Evolutionary conservation across 352 stramenopile species (phyloP), one percentile per base, ranked within the genome.

Genomic region (Phytopythium boreale): DNA sequence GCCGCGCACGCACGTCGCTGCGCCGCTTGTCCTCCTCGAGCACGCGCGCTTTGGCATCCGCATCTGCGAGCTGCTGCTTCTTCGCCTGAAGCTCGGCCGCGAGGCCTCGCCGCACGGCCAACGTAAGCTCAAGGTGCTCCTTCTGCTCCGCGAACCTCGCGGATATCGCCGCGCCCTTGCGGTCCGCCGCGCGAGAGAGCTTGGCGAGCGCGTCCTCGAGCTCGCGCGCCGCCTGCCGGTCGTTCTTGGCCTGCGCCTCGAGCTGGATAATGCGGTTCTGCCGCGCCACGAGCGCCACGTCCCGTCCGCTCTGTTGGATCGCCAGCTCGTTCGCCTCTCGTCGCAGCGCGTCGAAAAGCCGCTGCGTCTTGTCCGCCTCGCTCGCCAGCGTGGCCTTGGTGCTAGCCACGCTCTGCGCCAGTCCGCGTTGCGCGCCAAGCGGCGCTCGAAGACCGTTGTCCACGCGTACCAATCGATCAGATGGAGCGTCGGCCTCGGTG

Each of bases 101-200:
- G 11, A 89, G 72, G 26, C 80, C 76, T n/a, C 84, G 76, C 2
- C 78, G 72, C 27, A 89, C 80, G 15, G 70, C 78, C 26, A 86
- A 64, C 7, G 80, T 88, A 60, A 89, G 78, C 37, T 83, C 78
- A n/a, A 89, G 43, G 57, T 83, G 74, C 62, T 89, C 78, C 39
- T 81, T 81, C 52, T 86, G 78, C 41, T 87, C 76, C 7, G 77
- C 67, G 37, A 15, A 57, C 26, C 27, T 70, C 71, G 24, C 79
- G 72, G 12, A n/a, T 26, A 29, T 43, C 49, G 27, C 76, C 56
- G 37, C 79, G 80, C 43, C 66, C 74, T 49, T 86, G 36, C 55
- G 55, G 14, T 49, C 55, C 14, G 55, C n/a, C 2, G 14, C 72
- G 7, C 80, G 55, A 20, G 63, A 53, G 1, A 70, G 69, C 7